phyloP scores from a whole-genome alignment of 2,329 filamentous ascomycete genomes.

The Ophiocordyceps sinensis region DNA sequence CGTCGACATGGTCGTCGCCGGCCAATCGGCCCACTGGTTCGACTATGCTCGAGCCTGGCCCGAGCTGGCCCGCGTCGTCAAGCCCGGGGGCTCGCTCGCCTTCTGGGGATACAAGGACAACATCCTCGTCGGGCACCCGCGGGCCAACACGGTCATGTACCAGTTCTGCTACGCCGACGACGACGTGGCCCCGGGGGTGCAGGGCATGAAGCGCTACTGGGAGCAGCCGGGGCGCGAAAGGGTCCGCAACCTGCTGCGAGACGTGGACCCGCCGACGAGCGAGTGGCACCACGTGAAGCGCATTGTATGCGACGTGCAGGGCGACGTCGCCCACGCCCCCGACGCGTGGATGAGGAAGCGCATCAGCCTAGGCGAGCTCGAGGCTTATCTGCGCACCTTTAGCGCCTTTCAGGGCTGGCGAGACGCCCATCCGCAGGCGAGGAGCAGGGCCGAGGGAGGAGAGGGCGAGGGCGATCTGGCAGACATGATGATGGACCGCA shows the following conservation, averaged over 20 bases:
- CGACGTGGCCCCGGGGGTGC: conserved; percentile 26
- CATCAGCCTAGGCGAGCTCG: conserved; percentile 41
- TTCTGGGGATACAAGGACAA: conserved; percentile 56
- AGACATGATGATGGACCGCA: conserved; percentile 47
- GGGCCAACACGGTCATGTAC: conserved; percentile 37
- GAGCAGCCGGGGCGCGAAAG: conserved; percentile 43
- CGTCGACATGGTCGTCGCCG: conserved; percentile 36
- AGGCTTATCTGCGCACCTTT: conserved; percentile 47
- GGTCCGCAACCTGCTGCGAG: conserved; percentile 34
- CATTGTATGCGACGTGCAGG: conserved; percentile 42
- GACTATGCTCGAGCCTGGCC: conserved; percentile 40
- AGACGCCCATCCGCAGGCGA: conserved; percentile 34
- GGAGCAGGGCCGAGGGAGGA: conserved; percentile 24
- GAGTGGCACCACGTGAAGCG: conserved; percentile 39
- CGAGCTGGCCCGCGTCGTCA: conserved; percentile 37
- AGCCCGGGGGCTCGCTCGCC: conserved; percentile 41
- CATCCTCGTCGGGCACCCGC: conserved; percentile 37
- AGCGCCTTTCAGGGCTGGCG: conserved; percentile 45
- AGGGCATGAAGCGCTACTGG: conserved; percentile 45
- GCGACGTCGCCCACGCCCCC: conserved; percentile 16
- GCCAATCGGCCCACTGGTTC: conserved; percentile 55
- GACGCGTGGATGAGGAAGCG: conserved; percentile 35
- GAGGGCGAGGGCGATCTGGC: conserved; percentile 46
- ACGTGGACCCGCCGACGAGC: conserved; percentile 32
- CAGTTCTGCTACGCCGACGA: conserved; percentile 38